Evolutionary conservation across 2,329 filamentous ascomycete species (phyloP).

Genomic region (Zymoseptoria tritici): DNA sequence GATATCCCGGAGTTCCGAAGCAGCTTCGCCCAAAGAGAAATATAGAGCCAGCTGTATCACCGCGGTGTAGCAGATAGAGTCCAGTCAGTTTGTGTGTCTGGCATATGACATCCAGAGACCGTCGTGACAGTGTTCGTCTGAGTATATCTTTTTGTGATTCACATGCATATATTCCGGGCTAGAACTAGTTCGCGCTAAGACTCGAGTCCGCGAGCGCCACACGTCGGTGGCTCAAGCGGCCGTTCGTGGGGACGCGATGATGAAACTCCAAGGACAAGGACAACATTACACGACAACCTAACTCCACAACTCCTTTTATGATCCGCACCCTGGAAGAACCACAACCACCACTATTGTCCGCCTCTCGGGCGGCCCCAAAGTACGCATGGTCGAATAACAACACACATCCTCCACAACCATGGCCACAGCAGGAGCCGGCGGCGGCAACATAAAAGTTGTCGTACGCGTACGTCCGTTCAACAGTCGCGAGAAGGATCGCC

Average conservation of each 20-base stretch:
- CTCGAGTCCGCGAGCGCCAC: neutral
- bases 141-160: neutral
- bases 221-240: neutral
- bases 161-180: neutral
- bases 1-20: neutral
- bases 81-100: neutral
- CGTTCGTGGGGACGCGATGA: neutral
- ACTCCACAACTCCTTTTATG: neutral
- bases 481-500: conserved; percentile 71
- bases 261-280: neutral
- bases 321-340: neutral
- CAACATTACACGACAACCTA: neutral
- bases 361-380: conserved; percentile 3
- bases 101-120: neutral
- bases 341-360: conserved; percentile 4
- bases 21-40: neutral
- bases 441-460: conserved; percentile 99
- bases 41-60: neutral
- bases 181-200: neutral
- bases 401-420: conserved; percentile 20
- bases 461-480: conserved; percentile 96
- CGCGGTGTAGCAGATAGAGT: too few species aligned
- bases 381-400: conserved; percentile 5
- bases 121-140: neutral
- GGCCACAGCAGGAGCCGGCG: conserved; percentile 46